phyloP scores from a whole-genome alignment of 139 green algal genomes.

The Coelastrella sp. region DNA sequence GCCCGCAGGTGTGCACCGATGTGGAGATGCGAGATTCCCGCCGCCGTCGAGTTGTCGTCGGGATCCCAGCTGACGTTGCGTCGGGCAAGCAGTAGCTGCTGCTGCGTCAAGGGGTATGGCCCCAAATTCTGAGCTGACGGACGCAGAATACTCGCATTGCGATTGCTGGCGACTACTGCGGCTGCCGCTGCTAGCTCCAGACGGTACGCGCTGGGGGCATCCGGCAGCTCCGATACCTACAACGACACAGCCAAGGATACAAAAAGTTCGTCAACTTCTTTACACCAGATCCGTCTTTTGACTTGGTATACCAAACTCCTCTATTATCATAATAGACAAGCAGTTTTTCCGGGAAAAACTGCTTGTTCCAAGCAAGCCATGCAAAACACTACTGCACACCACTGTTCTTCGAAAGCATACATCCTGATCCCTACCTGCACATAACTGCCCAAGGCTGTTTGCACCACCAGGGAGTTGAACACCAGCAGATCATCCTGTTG shows the following conservation, averaged over 20 bases:
- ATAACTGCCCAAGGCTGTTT: slow-evolving; percentile 35
- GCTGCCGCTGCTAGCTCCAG: slow-evolving; percentile 8
- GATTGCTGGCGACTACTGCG: background rate
- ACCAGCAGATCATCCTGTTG: background rate
- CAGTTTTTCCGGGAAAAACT: too few species aligned
- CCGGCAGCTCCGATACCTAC: slow-evolving; percentile 8
- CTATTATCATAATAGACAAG: too few species aligned
- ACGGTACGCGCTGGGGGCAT: background rate
- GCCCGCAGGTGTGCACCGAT: background rate
- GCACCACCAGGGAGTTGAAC: slow-evolving; percentile 30
- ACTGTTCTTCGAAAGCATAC: background rate
- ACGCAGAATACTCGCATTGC: background rate
- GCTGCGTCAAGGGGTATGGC: background rate
- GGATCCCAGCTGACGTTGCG: background rate
- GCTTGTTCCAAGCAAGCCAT: too few species aligned
- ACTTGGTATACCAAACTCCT: too few species aligned
- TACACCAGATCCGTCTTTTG: too few species aligned
- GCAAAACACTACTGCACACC: too few species aligned
- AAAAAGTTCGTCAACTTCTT: too few species aligned
- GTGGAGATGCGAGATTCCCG: background rate
- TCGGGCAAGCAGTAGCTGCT: slow-evolving; percentile 11
- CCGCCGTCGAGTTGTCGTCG: background rate
- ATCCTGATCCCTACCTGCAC: background rate
- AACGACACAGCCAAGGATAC: background rate
- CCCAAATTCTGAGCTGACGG: background rate